Percentiles rank a stretch among this genome's conserved stretches.
Evolutionary conservation across 2,329 filamentous ascomycete species (phyloP).

Genomic region (Coniella lustricola): DNA sequence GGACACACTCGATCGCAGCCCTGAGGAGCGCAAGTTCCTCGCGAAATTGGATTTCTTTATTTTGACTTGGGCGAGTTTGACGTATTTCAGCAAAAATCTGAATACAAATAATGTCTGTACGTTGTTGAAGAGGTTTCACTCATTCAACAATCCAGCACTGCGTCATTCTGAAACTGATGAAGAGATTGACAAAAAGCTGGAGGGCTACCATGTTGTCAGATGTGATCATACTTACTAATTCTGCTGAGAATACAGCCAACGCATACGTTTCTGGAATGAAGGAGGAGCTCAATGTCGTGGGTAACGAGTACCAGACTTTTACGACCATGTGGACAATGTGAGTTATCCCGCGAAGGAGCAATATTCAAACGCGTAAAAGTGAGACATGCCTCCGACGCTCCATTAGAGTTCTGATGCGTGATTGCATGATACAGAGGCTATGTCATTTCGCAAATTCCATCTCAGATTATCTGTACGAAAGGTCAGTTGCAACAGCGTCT

Average conservation of each 20-base stretch:
- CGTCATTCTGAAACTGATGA: too few relatives aligned
- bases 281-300: slow-evolving; percentile 17
- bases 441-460: slow-evolving; percentile 16
- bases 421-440: slow-evolving; percentile 10
- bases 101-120: slow-evolving; percentile 18
- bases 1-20: slow-evolving; percentile 13
- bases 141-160: too few relatives aligned
- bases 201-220: too few relatives aligned
- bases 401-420: background rate
- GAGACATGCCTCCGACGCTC: too few relatives aligned
- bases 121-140: too few relatives aligned
- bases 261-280: slow-evolving; percentile 19
- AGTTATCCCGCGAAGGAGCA: too few relatives aligned
- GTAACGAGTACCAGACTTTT: slow-evolving; percentile 17
- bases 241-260: slow-evolving; percentile 2
- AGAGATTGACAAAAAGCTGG: too few relatives aligned
- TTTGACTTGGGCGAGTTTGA: slow-evolving; percentile 22
- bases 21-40: slow-evolving; percentile 17
- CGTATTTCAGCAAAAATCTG: slow-evolving; percentile 22
- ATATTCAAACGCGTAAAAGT: too few relatives aligned
- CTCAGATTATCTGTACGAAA: slow-evolving; percentile 16
- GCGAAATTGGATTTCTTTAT: slow-evolving; percentile 16
- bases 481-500: too few relatives aligned
- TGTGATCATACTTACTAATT: background rate
- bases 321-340: slow-evolving; percentile 18